Base-by-base conservation (phyloP, 1,284 basidiomycete genomes). In the Thelephora terrestris region DNA sequence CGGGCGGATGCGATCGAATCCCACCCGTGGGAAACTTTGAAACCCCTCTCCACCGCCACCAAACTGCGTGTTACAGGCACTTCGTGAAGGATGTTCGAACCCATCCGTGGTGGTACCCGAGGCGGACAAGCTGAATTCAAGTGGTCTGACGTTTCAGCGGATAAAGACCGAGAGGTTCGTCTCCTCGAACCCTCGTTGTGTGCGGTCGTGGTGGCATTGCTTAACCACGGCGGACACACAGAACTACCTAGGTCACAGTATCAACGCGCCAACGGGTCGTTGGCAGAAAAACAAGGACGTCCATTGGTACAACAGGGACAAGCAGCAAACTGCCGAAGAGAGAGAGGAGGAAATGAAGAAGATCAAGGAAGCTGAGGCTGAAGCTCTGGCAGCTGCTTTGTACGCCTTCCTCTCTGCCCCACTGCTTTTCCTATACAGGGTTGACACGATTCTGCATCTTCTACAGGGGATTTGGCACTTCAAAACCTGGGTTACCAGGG, bases 211-310 rank as follows among this genome's bases (percentile, higher is more conserved):
- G n/a, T n/a, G n/a, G n/a, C n/a, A n/a, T n/a, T 35, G 18, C 43
- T 53, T 5, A 42, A 20, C 21, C 25, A 23, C 9, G 12, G 35
- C 2, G n/a, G 25, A 42, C 16, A 16, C 7, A 42, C 63, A 92
- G 82, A 85, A 93, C 64, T 94, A 94, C 62, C 79, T 95, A 1
- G 91, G 91, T 4, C 86, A 91, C 59, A 91, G 90, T 53, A 82
- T 94, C 65, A 92, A 94, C 58, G 91, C 91, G 1, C 91, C 91
- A 0, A 89, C 88, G 2, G 91, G 92, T 3, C 73, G 92, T 53
- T 95, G 91, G 91, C 91, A 95, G 67, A 93, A 92, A 69, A 90
- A 91, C 69, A 91, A 93, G 62, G 91, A 95, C 58, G 70, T 95
- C 17, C 91, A 95, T 61, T 95, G 91, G 91, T 95, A 95, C 61